Percentiles rank a stretch among this genome's conserved stretches.
Evolutionary conservation across 2,329 filamentous ascomycete genomes (phyloP).

Genomic region (Taxawa tesnikishii): DNA sequence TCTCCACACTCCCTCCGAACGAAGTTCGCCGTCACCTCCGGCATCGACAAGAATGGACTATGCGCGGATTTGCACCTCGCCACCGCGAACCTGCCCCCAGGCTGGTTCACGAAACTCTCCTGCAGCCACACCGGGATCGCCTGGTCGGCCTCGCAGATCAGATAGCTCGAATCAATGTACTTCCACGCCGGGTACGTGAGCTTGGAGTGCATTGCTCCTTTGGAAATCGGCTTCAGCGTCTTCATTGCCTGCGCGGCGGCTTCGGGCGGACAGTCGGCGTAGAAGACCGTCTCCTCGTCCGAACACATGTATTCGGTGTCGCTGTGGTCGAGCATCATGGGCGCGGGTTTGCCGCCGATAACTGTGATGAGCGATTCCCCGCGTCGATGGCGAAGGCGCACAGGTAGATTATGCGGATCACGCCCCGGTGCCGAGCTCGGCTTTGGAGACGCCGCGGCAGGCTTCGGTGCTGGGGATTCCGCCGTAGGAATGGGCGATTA

Average conservation of each 20-base stretch:
- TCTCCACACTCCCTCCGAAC: neutral
- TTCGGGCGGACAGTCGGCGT: too few relatives aligned
- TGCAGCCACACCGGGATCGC: constrained; percentile 24
- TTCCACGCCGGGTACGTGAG: constrained; percentile 24
- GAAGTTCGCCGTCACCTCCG: neutral
- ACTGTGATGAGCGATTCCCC: too few relatives aligned
- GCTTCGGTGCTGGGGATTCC: constrained; percentile 16
- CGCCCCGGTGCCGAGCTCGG: constrained; percentile 9
- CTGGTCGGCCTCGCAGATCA: constrained; percentile 27
- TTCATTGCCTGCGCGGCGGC: constrained; percentile 6
- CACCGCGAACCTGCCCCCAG: constrained; percentile 9
- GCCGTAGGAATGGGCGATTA: constrained; percentile 20
- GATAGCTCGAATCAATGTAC: constrained; percentile 26
- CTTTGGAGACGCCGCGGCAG: constrained; percentile 11
- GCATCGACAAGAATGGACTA: neutral
- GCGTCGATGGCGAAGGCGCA: constrained; percentile 13
- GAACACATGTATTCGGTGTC: too few relatives aligned
- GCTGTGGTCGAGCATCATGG: too few relatives aligned
- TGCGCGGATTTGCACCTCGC: constrained; percentile 10
- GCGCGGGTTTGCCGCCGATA: too few relatives aligned
- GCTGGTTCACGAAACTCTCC: constrained; percentile 21
- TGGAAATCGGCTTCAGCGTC: constrained; percentile 10
- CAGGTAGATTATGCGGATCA: constrained; percentile 15
- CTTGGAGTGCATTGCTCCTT: constrained; percentile 11
- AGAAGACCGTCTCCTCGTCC: too few relatives aligned